These are phyloP conservation scores for Talaromyces piceae DNA, from an alignment of 2,329 filamentous ascomycete genomes.

Conservation along the genomic window DNA sequence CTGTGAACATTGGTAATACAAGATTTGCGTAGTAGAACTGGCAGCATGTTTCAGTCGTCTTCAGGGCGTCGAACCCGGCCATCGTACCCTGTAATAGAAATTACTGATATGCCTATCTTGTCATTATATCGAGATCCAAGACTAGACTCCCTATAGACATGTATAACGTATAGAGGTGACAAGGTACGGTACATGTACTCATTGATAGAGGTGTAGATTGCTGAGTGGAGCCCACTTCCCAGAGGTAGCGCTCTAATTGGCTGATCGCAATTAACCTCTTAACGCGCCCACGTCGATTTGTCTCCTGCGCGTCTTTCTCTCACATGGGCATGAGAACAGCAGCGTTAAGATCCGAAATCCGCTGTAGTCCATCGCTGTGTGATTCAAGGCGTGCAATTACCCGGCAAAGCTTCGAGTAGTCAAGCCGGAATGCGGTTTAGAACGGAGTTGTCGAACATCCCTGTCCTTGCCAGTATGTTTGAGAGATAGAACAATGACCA, in stretches of 20 bases:
- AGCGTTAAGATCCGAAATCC: background rate
- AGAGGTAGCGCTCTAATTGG: background rate
- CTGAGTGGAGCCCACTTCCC: background rate
- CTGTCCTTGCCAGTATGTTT: constrained; percentile 45
- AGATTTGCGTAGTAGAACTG: no score
- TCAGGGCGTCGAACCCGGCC: no score
- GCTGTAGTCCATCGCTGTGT: background rate
- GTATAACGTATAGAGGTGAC: no score
- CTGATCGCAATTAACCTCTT: background rate
- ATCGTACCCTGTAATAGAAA: no score
- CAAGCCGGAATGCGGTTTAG: constrained; percentile 44
- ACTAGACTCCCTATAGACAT: no score
- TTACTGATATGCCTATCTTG: no score
- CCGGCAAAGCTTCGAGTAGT: background rate
- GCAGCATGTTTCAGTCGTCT: no score
- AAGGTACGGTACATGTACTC: no score
- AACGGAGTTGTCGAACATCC: constrained; percentile 45
- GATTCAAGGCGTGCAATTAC: background rate
- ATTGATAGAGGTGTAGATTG: background rate
- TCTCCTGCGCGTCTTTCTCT: background rate
- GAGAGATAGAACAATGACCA: background rate
- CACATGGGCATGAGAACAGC: background rate
- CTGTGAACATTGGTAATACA: background rate
- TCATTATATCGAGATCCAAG: no score
- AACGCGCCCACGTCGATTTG: background rate